Percentiles rank a stretch among this genome's conserved stretches.
Evolutionary conservation across 495 filamentous ascomycete genomes (phyloP).

Genomic region (Tuber calosporum): DNA sequence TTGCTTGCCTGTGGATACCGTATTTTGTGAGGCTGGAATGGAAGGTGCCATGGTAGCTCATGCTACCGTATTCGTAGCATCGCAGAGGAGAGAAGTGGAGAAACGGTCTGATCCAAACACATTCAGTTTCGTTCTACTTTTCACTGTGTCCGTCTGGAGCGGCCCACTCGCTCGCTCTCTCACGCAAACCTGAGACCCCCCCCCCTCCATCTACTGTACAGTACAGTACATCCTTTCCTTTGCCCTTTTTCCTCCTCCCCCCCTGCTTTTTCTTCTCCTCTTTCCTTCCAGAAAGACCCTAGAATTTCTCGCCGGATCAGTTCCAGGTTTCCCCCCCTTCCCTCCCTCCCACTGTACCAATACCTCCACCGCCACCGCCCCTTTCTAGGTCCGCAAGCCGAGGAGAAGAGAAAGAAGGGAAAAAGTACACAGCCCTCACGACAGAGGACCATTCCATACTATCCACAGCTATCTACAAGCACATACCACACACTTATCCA

Average conservation of each 20-base stretch:
- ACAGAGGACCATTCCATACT: background rate
- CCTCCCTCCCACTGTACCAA: background rate
- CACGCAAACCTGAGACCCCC: background rate
- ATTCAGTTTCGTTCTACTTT: background rate
- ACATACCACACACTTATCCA: conserved; percentile 15
- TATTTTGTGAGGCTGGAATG: too few relatives aligned
- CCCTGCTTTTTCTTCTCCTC: background rate
- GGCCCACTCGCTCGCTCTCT: background rate
- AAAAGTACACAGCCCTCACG: background rate
- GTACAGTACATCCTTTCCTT: background rate
- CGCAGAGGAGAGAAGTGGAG: background rate
- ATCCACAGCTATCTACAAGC: conserved; percentile 9
- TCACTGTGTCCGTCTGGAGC: background rate
- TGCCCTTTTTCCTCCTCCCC: background rate
- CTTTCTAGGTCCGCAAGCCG: background rate
- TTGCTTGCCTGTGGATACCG: background rate
- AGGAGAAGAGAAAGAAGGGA: background rate
- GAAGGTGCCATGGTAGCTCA: too few relatives aligned
- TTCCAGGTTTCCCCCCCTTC: background rate
- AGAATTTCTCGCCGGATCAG: background rate
- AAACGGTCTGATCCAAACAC: background rate
- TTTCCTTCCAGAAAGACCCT: background rate
- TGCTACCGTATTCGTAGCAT: background rate
- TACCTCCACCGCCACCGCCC: background rate
- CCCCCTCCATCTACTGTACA: background rate